Evolutionary conservation across 345 rosid species (phyloP).

Genomic region (Citrus australasica): DNA sequence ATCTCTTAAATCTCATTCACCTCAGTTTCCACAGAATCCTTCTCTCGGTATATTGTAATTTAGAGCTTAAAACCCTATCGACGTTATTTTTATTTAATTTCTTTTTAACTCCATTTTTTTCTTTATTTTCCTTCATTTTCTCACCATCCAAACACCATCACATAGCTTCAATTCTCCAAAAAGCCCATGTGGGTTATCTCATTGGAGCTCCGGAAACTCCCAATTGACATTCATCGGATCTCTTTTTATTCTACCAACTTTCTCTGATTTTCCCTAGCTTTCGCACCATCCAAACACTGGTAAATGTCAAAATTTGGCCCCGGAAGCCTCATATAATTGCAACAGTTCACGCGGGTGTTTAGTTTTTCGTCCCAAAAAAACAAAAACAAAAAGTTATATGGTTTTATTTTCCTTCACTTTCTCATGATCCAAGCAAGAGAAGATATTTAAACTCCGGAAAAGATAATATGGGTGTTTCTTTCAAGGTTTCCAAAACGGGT

Average conservation of each 20-base stretch:
- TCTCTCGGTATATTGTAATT: background rate
- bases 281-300: background rate
- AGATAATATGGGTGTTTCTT: slow-evolving; percentile 57
- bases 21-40: background rate
- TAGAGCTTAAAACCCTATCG: background rate
- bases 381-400: background rate
- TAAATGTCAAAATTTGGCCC: background rate
- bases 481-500: slow-evolving; percentile 67
- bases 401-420: too few species aligned
- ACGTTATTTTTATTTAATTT: background rate
- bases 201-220: background rate
- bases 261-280: background rate
- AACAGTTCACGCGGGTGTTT: background rate
- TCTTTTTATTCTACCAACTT: background rate
- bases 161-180: background rate
- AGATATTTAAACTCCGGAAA: background rate
- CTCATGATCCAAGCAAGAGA: background rate
- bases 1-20: background rate
- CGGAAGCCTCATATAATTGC: background rate
- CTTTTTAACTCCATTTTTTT: background rate
- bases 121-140: background rate
- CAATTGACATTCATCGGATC: background rate
- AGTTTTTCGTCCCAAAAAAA: background rate
- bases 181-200: background rate
- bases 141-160: slow-evolving; percentile 2